Evolutionary conservation across 176 grass and related monocot species (phyloP).

Genomic region (Zea mays): DNA sequence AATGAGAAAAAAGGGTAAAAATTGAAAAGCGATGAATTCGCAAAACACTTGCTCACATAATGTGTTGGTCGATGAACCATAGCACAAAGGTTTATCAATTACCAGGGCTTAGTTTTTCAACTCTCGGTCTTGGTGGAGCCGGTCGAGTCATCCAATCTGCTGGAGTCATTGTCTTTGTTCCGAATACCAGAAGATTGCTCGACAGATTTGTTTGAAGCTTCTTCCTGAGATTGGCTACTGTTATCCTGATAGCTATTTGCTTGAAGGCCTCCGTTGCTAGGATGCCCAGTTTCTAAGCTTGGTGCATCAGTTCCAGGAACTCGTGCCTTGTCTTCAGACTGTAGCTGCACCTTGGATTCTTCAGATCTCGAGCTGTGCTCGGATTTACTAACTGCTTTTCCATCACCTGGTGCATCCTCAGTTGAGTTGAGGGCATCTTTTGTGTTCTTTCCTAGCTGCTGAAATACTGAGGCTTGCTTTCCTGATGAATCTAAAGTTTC

Average conservation of each 20-base stretch:
- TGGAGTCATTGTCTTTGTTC: slow-evolving; percentile 6
- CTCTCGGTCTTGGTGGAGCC: background rate
- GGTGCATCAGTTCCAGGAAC: slow-evolving; percentile 1
- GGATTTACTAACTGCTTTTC: background rate
- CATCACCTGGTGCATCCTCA: slow-evolving; percentile 6
- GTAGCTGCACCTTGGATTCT: slow-evolving; percentile 12
- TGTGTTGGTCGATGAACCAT: background rate
- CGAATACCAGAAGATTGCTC: slow-evolving; percentile 7
- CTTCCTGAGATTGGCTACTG: slow-evolving; percentile 29
- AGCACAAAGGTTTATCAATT: background rate
- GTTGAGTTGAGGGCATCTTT: slow-evolving; percentile 1
- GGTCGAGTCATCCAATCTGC: background rate
- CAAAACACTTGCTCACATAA: background rate
- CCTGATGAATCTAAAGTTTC: slow-evolving; percentile 12
- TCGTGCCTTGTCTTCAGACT: slow-evolving; percentile 3
- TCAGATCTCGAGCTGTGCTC: slow-evolving; percentile 8
- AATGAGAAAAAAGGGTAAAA: background rate
- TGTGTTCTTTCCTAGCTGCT: background rate
- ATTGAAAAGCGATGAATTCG: background rate
- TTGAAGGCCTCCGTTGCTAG: background rate
- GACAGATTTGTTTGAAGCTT: background rate
- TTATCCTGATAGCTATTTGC: background rate
- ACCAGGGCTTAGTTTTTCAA: background rate
- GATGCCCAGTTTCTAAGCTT: background rate
- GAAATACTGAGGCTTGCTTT: slow-evolving; percentile 17